Conservation (phyloP, 257 asterid genomes). For the Cynanchum wilfordii region DNA sequence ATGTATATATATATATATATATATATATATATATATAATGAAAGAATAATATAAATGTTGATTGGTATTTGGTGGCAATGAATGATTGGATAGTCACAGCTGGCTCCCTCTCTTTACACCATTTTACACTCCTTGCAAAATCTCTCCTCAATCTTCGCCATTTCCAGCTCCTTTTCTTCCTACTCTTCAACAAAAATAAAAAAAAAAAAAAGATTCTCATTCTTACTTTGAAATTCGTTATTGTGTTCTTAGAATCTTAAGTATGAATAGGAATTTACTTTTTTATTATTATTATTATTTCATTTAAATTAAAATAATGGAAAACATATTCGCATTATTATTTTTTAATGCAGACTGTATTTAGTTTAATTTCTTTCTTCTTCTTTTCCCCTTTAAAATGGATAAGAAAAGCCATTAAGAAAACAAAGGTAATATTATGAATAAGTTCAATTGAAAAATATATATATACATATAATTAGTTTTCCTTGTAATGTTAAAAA, state of each 20-base stretch:
- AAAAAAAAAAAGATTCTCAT: too few species aligned
- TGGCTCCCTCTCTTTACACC: neutral
- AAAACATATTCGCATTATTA: too few species aligned
- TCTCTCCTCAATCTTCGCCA: conserved; percentile 9
- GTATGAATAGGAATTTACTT: neutral
- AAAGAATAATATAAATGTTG: neutral
- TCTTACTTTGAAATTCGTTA: too few species aligned
- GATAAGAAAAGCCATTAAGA: too few species aligned
- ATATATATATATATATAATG: neutral
- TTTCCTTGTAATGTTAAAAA: too few species aligned
- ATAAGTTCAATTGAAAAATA: too few species aligned
- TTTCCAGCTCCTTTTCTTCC: conserved; percentile 1
- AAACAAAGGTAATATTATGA: too few species aligned
- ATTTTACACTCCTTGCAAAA: neutral
- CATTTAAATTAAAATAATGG: neutral
- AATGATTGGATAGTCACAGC: conserved; percentile 10
- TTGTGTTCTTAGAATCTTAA: too few species aligned
- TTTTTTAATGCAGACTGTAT: too few species aligned
- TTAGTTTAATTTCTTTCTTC: too few species aligned
- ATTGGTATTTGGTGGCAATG: conserved; percentile 1
- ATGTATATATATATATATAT: neutral
- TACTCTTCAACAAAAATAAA: neutral
- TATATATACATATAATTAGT: too few species aligned
- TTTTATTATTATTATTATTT: neutral
- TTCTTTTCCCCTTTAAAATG: too few species aligned